Percentiles rank a stretch among this genome's conserved stretches.
Conservation (phyloP, 345 rosid species). For the Garcia nutans region DNA sequence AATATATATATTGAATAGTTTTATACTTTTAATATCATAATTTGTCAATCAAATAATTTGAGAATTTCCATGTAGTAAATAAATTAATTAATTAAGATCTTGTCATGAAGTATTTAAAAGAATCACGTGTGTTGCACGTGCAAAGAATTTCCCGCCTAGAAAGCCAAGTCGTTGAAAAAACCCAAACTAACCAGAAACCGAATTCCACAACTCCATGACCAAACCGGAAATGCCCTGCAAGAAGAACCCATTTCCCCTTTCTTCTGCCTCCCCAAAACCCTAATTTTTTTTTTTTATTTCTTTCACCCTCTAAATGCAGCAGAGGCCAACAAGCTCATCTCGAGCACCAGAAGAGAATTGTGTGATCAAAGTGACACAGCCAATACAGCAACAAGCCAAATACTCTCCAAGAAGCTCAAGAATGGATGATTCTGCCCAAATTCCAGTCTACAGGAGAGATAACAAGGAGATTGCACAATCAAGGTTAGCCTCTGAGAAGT, state of each 20-base stretch:
- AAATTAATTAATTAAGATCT: neutral
- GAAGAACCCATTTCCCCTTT: neutral
- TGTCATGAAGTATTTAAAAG: neutral
- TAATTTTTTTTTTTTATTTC: neutral
- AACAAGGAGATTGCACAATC: conserved; percentile 9
- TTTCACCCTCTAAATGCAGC: conserved; percentile 20
- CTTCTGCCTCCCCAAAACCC: neutral
- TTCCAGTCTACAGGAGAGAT: conserved; percentile 40
- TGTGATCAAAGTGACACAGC: neutral
- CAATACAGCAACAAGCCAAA: neutral
- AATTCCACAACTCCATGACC: conserved; percentile 6
- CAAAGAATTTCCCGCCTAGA: conserved; percentile 22
- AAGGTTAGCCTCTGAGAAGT: conserved; percentile 27
- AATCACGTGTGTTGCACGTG: conserved; percentile 19
- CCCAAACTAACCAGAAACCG: conserved; percentile 7
- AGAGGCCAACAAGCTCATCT: conserved; percentile 18
- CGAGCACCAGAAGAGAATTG: conserved; percentile 6
- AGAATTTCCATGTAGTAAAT: neutral
- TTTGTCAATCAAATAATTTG: no score
- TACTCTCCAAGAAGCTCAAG: conserved; percentile 11
- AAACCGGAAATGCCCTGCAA: neutral
- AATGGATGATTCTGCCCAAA: conserved; percentile 28
- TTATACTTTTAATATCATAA: no score
- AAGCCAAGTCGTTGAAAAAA: conserved; percentile 10
- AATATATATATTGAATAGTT: no score